These are phyloP conservation scores for Boletellus ananiceps DNA, from an alignment of 768 basidiomycete species.

Conservation along the genomic window DNA sequence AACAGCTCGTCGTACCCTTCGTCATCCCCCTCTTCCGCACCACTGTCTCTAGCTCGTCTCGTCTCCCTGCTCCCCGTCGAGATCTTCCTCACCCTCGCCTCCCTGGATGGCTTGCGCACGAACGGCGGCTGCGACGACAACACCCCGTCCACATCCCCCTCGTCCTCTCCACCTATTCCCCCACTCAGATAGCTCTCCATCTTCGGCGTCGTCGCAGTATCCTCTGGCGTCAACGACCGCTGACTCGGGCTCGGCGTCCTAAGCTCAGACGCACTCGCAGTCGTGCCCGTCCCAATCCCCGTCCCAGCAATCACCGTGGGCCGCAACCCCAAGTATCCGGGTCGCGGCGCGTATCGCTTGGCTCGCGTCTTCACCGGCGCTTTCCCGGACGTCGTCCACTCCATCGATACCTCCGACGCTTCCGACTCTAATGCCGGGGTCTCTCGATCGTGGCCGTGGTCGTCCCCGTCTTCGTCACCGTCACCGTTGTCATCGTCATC, in stretches of 20 bases:
- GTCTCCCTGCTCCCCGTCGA: conserved; percentile 38
- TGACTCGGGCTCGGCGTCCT: conserved; percentile 41
- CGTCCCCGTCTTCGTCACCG: not conserved
- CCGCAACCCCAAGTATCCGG: conserved; percentile 46
- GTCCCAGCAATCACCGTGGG: conserved; percentile 2
- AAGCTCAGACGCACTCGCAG: conserved; percentile 15
- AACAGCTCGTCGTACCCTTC: conserved; percentile 70
- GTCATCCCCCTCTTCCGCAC: conserved; percentile 75
- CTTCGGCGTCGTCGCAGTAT: conserved; percentile 53
- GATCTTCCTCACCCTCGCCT: conserved; percentile 41
- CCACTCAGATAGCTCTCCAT: conserved; percentile 43
- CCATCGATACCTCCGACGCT: conserved; percentile 36
- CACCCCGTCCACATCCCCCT: conserved; percentile 1
- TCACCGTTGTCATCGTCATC: too few species aligned
- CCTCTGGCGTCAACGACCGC: conserved; percentile 49
- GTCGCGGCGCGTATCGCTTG: conserved; percentile 46
- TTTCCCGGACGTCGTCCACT: conserved; percentile 31
- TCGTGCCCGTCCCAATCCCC: too few species aligned
- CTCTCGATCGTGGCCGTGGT: conserved; percentile 28
- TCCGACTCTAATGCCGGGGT: conserved; percentile 29
- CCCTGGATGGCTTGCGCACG: conserved; percentile 28
- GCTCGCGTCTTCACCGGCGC: conserved; percentile 44
- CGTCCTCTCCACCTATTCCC: conserved; percentile 2
- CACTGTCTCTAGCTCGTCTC: conserved; percentile 48
- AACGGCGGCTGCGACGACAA: conserved; percentile 25